phyloP scores from a whole-genome alignment of 2,329 filamentous ascomycete genomes.

The Sclerotiophoma versabilis region DNA sequence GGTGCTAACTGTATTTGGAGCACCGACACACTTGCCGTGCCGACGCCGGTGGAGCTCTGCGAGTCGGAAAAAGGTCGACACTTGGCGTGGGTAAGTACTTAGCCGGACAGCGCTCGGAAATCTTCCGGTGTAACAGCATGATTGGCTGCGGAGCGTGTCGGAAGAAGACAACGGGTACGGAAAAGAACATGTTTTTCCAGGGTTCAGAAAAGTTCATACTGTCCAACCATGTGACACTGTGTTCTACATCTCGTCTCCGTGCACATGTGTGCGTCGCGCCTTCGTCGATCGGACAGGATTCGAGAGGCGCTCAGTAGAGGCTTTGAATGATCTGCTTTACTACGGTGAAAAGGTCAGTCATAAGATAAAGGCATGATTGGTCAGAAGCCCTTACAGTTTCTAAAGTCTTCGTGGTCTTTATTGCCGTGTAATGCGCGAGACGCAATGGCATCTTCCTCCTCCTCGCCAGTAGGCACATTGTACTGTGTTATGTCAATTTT shows the following conservation, averaged over 20 bases:
- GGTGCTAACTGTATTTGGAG: slow-evolving; percentile 31
- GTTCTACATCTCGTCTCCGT: background rate
- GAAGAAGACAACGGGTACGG: slow-evolving; percentile 19
- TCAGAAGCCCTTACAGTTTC: slow-evolving; percentile 32
- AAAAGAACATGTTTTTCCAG: slow-evolving; percentile 35
- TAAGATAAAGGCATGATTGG: background rate
- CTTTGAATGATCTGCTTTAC: slow-evolving; percentile 45
- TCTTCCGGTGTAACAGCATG: slow-evolving; percentile 11
- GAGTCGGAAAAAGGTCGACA: slow-evolving; percentile 34
- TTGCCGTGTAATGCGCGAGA: slow-evolving; percentile 42
- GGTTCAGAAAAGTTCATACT: background rate
- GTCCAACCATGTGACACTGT: slow-evolving; percentile 9
- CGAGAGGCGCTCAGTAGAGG: slow-evolving; percentile 31
- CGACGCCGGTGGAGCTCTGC: slow-evolving; percentile 37
- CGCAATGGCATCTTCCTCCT: slow-evolving; percentile 47
- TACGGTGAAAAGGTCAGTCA: slow-evolving; percentile 19
- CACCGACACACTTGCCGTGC: slow-evolving; percentile 44
- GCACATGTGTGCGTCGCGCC: background rate
- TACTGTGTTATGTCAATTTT: slow-evolving; percentile 38
- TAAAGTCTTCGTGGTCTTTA: slow-evolving; percentile 48
- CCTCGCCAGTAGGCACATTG: slow-evolving; percentile 45
- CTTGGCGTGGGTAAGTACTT: slow-evolving; percentile 34
- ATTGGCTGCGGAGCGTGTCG: slow-evolving; percentile 19
- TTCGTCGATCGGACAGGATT: background rate
- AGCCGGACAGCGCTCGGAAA: slow-evolving; percentile 30